phyloP scores from a whole-genome alignment of 768 basidiomycete genomes.

The Tylopilus balloui region DNA sequence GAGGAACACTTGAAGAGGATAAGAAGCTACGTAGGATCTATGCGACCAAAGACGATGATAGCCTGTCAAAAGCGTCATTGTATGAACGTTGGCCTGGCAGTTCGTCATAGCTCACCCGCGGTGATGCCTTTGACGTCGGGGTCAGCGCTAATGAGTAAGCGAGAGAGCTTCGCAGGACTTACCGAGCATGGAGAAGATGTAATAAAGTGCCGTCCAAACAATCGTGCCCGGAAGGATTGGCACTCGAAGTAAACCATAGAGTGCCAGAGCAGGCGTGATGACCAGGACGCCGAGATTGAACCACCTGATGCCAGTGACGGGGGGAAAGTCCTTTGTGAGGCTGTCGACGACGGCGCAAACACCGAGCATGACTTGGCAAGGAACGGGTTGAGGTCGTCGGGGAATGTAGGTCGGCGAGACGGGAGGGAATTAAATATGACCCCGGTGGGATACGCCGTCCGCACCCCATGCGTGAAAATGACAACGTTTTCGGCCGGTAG shows the following conservation, averaged over 20 bases:
- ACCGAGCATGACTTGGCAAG: constrained; percentile 10
- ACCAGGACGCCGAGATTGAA: constrained; percentile 71
- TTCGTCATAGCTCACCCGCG: constrained; percentile 34
- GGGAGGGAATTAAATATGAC: constrained; percentile 26
- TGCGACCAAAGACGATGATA: constrained; percentile 89
- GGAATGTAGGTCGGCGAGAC: constrained; percentile 12
- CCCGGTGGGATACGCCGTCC: constrained; percentile 19
- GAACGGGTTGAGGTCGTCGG: constrained; percentile 13
- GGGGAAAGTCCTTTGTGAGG: constrained; percentile 37
- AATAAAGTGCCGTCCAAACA: constrained; percentile 64
- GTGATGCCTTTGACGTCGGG: constrained; percentile 42
- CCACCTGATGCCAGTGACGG: constrained; percentile 60
- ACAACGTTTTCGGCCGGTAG: constrained; percentile 20
- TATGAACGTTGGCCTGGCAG: not conserved
- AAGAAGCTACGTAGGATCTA: constrained; percentile 72
- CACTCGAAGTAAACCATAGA: constrained; percentile 60
- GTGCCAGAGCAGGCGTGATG: constrained; percentile 63
- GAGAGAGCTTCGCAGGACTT: constrained; percentile 15
- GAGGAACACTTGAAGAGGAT: constrained; percentile 66
- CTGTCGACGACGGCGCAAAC: constrained; percentile 5
- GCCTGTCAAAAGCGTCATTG: constrained; percentile 36
- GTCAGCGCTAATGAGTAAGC: constrained; percentile 13
- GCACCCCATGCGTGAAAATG: constrained; percentile 15
- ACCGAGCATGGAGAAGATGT: constrained; percentile 86
- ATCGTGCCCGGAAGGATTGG: constrained; percentile 47